These are phyloP conservation scores for Waitea zeae DNA, from an alignment of 1,284 basidiomycete genomes.

Conservation along the genomic window DNA sequence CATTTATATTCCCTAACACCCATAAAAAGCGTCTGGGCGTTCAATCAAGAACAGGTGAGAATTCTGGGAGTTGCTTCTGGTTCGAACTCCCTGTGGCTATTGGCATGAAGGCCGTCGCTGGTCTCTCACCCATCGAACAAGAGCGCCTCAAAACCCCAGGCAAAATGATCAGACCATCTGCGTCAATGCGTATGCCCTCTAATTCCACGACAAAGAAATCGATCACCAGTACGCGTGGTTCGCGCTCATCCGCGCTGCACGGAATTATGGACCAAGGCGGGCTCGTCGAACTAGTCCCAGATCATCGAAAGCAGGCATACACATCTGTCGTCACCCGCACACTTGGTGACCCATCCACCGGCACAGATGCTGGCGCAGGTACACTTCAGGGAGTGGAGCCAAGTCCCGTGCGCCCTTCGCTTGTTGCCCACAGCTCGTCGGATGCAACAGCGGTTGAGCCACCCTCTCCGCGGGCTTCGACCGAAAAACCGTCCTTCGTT, in stretches of 20 bases:
- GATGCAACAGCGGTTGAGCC: too few relatives aligned
- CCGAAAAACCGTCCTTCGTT: slow-evolving; percentile 7
- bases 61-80: too few relatives aligned
- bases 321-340: slow-evolving; percentile 26
- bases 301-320: slow-evolving; percentile 21
- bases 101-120: too few relatives aligned
- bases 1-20: too few relatives aligned
- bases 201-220: slow-evolving; percentile 1
- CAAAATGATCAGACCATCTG: neutral
- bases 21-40: too few relatives aligned
- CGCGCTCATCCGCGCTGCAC: slow-evolving; percentile 1
- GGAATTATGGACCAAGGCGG: slow-evolving; percentile 23
- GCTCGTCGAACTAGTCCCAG: slow-evolving; percentile 36
- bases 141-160: neutral
- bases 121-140: neutral
- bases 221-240: slow-evolving; percentile 1
- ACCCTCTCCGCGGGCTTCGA: too few relatives aligned
- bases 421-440: too few relatives aligned
- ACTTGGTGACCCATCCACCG: slow-evolving; percentile 27
- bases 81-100: too few relatives aligned
- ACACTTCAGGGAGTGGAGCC: too few relatives aligned
- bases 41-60: too few relatives aligned
- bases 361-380: too few relatives aligned
- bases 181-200: neutral
- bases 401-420: too few relatives aligned